Evolutionary conservation across 176 grass and related monocot genomes (phyloP), one percentile per base, ranked within the genome.

Genomic region (Typha latifolia): DNA sequence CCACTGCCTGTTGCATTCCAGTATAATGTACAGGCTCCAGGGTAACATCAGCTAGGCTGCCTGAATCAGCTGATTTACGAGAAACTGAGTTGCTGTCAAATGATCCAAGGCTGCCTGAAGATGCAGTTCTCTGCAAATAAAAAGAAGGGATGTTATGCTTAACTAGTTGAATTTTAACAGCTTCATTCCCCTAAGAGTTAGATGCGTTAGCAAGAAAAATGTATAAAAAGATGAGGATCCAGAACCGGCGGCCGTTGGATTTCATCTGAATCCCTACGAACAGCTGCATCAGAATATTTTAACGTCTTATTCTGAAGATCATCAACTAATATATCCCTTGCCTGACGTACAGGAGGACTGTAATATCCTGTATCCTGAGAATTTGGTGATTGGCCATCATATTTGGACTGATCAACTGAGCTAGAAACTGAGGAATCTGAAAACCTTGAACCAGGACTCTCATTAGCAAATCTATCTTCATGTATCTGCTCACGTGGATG

Each of bases 351-450:
- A 34, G 81, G 74, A 75, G 88, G 76, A 59, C 90, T 94, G 48
- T 59, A 79, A 57, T 77, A 86, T 1, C 81, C 82, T 69, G 75
- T 77, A 56, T 76, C 84, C 63, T 96, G 88, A 75, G 85, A 96
- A 81, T 76, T 91, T 75, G 79, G 84, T 64, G 91, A 96, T 68
- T 83, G 82, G 9, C 62, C 76, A 77, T 84, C 88, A 70, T 82
- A 89, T 79, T 82, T 85, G 21, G 89, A 89, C 51, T 85, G 77
- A 63, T 83, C 81, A 48, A 77, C 72, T 29, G 78, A 67, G 67
- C 93, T 89, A 79, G 93, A 96, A 8, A 84, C 72, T 10, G 94
- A 97, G 80, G 90, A 97, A 84, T 97, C 94, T 0, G 94, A 97
- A 69, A 80, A 82, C 66, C 94, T 89, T 73, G 94, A 93, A 49